Evolutionary conservation across 257 asterid species (phyloP), one percentile per base, ranked within the genome.

Genomic region (Scutellaria minor): DNA sequence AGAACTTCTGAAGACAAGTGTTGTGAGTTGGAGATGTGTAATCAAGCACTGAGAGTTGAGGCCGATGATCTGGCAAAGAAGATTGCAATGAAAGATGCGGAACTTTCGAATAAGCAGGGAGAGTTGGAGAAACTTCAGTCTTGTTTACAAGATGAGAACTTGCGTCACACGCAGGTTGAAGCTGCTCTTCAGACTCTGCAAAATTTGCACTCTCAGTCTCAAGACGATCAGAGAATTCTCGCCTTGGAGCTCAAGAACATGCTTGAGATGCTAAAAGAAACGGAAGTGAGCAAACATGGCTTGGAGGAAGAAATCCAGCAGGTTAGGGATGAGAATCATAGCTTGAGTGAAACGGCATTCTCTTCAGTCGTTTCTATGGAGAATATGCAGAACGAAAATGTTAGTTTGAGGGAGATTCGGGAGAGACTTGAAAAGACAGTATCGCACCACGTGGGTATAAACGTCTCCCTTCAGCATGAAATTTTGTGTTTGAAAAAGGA

Each of bases 361-460:
- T 83, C 84, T 61, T 88, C 98, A 1, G 68, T 86, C 72, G 66
- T 65, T 66, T 80, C 93, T 13, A 81, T 86, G 76, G 88, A 83
- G 83, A 85, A 78, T 72, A 77, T 90, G 85, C 91, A 90, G 69
- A 85, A 71, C 51, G 97, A 95, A 61, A 79, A 90, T 20, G 52
- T 66, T 68, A 77, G 83, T 79, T 82, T 95, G 82, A 87, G 84
- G 79, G 85, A 80, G 83, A 85, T 92, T 62, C 86, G 85, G 81
- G 87, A 77, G 72, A 92, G 84, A 46, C 96, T 95, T 40, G 96
- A 90, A 79, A 84, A 79, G 60, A 92, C 88, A 82, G 94, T 95
- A 54, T 77, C 78, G 6, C 85, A 72, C 72, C 98, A 90, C 66
- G 83, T 71, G 70, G 67, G 75, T 35, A 71, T 80, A 67, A 84